Evolutionary conservation across 2,329 filamentous ascomycete genomes (phyloP).

Genomic region (Laburnicola sp.): DNA sequence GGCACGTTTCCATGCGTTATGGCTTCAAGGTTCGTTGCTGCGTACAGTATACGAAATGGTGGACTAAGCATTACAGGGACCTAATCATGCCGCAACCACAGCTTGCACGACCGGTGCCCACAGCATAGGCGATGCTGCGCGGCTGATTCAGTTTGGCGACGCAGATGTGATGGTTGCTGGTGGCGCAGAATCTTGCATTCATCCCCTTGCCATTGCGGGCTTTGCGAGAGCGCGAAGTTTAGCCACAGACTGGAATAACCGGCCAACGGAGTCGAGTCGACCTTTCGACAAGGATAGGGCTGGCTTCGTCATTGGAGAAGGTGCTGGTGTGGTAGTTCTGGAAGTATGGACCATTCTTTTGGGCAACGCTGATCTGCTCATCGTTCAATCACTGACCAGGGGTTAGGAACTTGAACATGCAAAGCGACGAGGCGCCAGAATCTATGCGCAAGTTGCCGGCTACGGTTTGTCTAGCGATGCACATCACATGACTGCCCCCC

Average conservation of each 20-base stretch:
- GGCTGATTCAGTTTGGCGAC: conserved; percentile 88
- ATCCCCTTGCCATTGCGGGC: conserved; percentile 88
- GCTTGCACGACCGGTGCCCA: conserved; percentile 96
- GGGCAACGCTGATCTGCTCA: neutral
- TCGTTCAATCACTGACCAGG: conserved; percentile 25
- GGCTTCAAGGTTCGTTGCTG: conserved; percentile 64
- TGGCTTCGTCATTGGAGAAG: conserved; percentile 93
- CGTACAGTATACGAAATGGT: neutral
- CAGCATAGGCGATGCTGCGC: conserved; percentile 89
- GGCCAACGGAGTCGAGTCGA: conserved; percentile 71
- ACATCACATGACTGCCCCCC: conserved; percentile 89
- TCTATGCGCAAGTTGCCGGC: conserved; percentile 86
- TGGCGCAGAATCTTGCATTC: conserved; percentile 91
- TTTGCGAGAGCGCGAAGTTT: conserved; percentile 88
- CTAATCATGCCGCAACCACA: conserved; percentile 90
- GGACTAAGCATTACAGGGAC: conserved; percentile 59
- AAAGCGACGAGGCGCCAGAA: conserved; percentile 71
- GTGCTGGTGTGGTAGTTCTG: conserved; percentile 82
- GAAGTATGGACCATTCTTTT: conserved; percentile 57
- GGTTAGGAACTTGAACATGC: conserved; percentile 78
- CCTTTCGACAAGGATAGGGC: conserved; percentile 80
- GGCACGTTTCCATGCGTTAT: conserved; percentile 91
- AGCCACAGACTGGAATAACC: conserved; percentile 76
- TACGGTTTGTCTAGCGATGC: conserved; percentile 93
- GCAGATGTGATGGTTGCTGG: conserved; percentile 97